A percentile compares a stretch with the other conserved stretches of the same genome.
Evolutionary conservation across 371 early-diverging fungal genomes (phyloP).

Genomic region (Lichtheimia ornata): DNA sequence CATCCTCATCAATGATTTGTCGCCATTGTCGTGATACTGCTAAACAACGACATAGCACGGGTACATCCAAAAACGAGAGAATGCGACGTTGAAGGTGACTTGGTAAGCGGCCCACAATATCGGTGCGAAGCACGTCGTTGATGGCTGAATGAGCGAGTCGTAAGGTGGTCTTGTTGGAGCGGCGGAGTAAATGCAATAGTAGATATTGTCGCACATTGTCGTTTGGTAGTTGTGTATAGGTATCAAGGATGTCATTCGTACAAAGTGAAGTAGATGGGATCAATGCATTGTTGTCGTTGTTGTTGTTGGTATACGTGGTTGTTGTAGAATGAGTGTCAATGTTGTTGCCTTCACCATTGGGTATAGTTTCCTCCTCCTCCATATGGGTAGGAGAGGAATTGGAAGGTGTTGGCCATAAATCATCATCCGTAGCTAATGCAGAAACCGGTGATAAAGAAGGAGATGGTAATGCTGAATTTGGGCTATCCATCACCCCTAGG

Average conservation of each 20-base stretch:
- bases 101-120: conserved; percentile 85
- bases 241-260: conserved; percentile 11
- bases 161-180: conserved; percentile 63
- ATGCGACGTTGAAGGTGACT: conserved; percentile 76
- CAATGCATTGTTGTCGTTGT: not conserved
- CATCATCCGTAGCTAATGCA: conserved; percentile 1
- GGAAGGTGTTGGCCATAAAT: not conserved
- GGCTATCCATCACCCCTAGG: conserved; percentile 9
- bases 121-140: conserved; percentile 79
- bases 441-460: conserved; percentile 19
- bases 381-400: too few relatives aligned
- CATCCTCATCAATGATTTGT: conserved; percentile 72
- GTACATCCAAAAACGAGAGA: conserved; percentile 76
- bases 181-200: conserved; percentile 21
- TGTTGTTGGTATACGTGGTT: not conserved
- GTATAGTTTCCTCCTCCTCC: too few relatives aligned
- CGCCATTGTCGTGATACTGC: conserved; percentile 79
- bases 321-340: not conserved
- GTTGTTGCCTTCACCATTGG: not conserved
- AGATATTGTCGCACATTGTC: conserved; percentile 16
- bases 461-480: conserved; percentile 22
- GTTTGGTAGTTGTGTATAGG: conserved; percentile 14
- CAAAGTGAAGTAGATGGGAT: not conserved
- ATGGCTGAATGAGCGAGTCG: conserved; percentile 80
- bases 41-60: conserved; percentile 75